Evolutionary conservation across 2,329 filamentous ascomycete genomes (phyloP).

Genomic region (Arthrobotrys sinensis): DNA sequence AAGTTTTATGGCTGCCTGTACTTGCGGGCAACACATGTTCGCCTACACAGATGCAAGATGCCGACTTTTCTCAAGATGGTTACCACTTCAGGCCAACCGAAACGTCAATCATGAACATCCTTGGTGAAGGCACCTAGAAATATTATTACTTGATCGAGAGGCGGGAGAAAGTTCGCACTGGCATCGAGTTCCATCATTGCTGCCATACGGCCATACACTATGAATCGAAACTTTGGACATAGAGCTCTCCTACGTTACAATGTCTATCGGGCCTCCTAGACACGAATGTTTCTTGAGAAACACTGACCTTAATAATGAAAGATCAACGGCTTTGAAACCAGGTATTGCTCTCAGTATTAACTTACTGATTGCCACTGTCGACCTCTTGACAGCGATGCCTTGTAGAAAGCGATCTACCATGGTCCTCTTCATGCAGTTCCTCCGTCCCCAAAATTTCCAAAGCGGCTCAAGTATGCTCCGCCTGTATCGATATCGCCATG

Average conservation of each 20-base stretch:
- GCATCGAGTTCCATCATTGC: neutral
- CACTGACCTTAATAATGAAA: constrained; percentile 2
- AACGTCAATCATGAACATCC: constrained; percentile 46
- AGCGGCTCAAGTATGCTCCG: too few relatives aligned
- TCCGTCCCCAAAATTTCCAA: neutral
- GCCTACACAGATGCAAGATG: constrained; percentile 20
- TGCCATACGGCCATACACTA: neutral
- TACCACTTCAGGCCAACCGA: constrained; percentile 52
- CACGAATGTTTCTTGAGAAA: constrained; percentile 52
- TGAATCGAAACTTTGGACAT: neutral
- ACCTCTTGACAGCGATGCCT: constrained; percentile 19
- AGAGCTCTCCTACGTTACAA: constrained; percentile 15
- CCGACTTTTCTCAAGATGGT: constrained; percentile 36
- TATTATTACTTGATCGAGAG: constrained; percentile 25
- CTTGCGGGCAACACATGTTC: constrained; percentile 34
- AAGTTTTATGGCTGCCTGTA: constrained; percentile 36
- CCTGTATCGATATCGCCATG: neutral
- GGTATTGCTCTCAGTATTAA: constrained; percentile 7
- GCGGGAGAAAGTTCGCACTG: neutral
- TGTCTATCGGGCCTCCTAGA: constrained; percentile 7
- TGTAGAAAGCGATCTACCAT: constrained; percentile 37
- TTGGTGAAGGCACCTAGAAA: neutral
- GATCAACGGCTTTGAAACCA: constrained; percentile 37
- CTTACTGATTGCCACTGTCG: neutral
- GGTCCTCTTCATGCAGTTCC: neutral